phyloP scores from a whole-genome alignment of 495 filamentous ascomycete genomes.

The Aspergillus cristatus region DNA sequence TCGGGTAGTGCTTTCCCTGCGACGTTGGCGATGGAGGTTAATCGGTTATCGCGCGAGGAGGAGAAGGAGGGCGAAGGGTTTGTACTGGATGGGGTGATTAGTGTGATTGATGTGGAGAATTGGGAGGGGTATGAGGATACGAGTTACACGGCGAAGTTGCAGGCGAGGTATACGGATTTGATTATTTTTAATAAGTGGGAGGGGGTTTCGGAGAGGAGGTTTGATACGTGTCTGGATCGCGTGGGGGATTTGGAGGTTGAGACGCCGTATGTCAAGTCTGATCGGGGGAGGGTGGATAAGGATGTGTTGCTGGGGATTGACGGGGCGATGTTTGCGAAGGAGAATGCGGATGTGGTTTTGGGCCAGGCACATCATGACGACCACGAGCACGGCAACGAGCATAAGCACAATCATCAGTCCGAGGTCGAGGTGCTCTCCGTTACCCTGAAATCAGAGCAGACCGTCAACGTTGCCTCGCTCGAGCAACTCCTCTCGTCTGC shows the following conservation, averaged over 20 bases:
- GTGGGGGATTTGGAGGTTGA: slow-evolving; percentile 81
- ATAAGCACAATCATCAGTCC: slow-evolving; percentile 53
- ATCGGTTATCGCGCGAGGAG: slow-evolving; percentile 52
- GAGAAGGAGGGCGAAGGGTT: slow-evolving; percentile 47
- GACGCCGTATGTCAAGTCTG: slow-evolving; percentile 69
- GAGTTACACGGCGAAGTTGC: slow-evolving; percentile 73
- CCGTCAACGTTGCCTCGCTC: slow-evolving; percentile 57
- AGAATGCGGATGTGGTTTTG: slow-evolving; percentile 16
- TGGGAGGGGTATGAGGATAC: slow-evolving; percentile 95
- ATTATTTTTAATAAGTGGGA: slow-evolving; percentile 98
- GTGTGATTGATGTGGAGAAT: slow-evolving; percentile 93
- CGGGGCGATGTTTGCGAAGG: slow-evolving; percentile 57
- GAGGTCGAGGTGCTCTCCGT: slow-evolving; percentile 89
- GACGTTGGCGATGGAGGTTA: slow-evolving; percentile 87
- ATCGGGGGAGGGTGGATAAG: slow-evolving; percentile 63
- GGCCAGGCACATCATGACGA: slow-evolving; percentile 12
- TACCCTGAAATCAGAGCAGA: slow-evolving; percentile 43
- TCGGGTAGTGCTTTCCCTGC: slow-evolving; percentile 81
- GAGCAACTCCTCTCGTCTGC: slow-evolving; percentile 56
- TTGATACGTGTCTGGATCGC: slow-evolving; percentile 76
- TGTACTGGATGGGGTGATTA: slow-evolving; percentile 80
- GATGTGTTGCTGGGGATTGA: slow-evolving; percentile 83
- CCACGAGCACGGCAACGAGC: slow-evolving; percentile 27
- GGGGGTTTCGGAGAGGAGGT: slow-evolving; percentile 52
- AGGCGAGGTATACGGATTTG: slow-evolving; percentile 85